A percentile compares a stretch with the other conserved stretches of the same genome.
Conservation (phyloP, 768 basidiomycete species). For the Pisolithus marmoratus region DNA sequence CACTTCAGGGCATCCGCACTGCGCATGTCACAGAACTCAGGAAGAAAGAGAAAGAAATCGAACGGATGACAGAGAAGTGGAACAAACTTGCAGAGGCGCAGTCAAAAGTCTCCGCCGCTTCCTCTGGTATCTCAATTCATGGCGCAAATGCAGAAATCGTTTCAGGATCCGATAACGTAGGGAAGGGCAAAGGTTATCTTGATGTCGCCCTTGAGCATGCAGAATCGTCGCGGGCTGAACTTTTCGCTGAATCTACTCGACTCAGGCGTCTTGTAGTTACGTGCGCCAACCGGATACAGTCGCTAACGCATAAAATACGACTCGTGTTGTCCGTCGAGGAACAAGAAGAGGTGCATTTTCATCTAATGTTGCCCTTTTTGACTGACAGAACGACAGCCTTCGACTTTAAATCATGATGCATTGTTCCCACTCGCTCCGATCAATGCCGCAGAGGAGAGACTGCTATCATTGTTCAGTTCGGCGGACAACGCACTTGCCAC, state of each 20-base stretch:
- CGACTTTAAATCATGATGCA: constrained; percentile 38
- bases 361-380: background rate
- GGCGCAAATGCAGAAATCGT: constrained; percentile 47
- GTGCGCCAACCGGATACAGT: constrained; percentile 61
- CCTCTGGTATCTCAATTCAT: constrained; percentile 46
- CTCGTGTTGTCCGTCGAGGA: constrained; percentile 32
- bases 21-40: constrained; percentile 68
- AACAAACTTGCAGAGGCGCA: constrained; percentile 65
- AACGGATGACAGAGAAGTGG: constrained; percentile 72
- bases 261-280: constrained; percentile 57
- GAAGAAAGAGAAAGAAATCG: constrained; percentile 77
- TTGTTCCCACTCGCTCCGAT: constrained; percentile 52
- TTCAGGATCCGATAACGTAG: constrained; percentile 39
- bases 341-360: constrained; percentile 44
- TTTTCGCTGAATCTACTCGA: constrained; percentile 59
- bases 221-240: constrained; percentile 55
- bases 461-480: constrained; percentile 38
- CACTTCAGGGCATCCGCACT: constrained; percentile 63
- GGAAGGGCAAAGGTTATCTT: constrained; percentile 48
- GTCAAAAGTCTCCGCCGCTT: constrained; percentile 43
- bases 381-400: constrained; percentile 31
- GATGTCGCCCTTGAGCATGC: constrained; percentile 72
- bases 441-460: constrained; percentile 42
- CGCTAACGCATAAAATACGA: constrained; percentile 44
- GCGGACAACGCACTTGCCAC: constrained; percentile 33